Percentiles rank a stretch among this genome's conserved stretches.
phyloP scores from a whole-genome alignment of 176 grass and related monocot species.

The Eragrostis nindensis region DNA sequence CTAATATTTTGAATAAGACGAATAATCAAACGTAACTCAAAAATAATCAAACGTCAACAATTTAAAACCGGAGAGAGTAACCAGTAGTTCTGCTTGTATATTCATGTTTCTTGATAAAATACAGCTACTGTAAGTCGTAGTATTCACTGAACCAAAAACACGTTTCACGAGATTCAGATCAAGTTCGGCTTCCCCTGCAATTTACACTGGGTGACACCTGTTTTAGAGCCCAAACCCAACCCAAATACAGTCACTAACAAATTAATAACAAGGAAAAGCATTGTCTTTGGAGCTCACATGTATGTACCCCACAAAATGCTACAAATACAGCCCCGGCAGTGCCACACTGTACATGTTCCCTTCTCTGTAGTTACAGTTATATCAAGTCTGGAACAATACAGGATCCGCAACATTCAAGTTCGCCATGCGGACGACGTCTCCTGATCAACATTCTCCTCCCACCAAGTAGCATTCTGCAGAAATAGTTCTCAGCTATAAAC shows the following conservation, averaged over 20 bases:
- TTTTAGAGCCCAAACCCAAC: conserved; percentile 10
- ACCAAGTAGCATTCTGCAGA: conserved; percentile 96
- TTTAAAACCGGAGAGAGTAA: too few species aligned
- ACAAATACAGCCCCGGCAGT: conserved; percentile 1
- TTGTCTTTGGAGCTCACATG: neutral
- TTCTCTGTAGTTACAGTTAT: conserved; percentile 9
- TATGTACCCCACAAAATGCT: neutral
- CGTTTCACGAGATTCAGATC: neutral
- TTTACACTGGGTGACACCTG: neutral
- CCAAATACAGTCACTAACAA: neutral
- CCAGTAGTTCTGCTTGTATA: too few species aligned
- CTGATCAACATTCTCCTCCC: conserved; percentile 87
- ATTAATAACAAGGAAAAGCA: neutral
- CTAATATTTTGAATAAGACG: too few species aligned
- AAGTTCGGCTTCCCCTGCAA: neutral
- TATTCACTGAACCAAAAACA: neutral
- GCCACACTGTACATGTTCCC: conserved; percentile 1
- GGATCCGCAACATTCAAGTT: conserved; percentile 48
- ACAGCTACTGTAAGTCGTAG: neutral
- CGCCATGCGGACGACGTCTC: conserved; percentile 82
- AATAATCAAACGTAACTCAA: too few species aligned
- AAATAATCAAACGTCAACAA: too few species aligned
- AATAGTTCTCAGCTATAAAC: conserved; percentile 18
- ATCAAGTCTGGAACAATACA: neutral
- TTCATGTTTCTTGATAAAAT: neutral